Conservation (phyloP, 371 early-diverging fungal genomes). For the Syncephalastrum contaminatum region DNA sequence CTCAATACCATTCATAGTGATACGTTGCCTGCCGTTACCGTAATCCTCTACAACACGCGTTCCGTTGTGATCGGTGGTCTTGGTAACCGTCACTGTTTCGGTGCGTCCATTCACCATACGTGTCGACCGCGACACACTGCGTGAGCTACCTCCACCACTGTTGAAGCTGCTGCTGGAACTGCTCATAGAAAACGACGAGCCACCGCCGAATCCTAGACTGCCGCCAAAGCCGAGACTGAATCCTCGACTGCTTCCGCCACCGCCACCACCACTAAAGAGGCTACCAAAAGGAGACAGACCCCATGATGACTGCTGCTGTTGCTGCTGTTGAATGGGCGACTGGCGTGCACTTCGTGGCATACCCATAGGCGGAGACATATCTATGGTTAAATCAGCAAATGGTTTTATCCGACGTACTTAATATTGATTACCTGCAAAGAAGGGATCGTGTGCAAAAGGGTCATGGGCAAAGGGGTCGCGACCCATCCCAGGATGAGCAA, state of each 20-base stretch:
- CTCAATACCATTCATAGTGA: constrained; percentile 35
- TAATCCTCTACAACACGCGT: constrained; percentile 39
- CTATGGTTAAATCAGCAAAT: no score
- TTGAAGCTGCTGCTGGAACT: constrained; percentile 7
- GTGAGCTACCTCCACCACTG: constrained; percentile 17
- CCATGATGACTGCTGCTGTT: no score
- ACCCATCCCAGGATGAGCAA: no score
- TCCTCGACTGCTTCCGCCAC: background rate
- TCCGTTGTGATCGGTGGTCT: constrained; percentile 32
- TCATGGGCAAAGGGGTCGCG: no score
- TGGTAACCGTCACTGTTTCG: constrained; percentile 33
- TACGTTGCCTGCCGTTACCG: constrained; percentile 28
- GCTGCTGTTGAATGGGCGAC: no score
- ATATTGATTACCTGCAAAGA: no score
- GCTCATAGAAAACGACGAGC: constrained; percentile 1
- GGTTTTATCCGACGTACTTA: no score
- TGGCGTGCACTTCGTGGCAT: no score
- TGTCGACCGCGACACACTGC: constrained; percentile 27
- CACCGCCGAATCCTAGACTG: background rate
- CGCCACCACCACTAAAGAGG: constrained; percentile 7
- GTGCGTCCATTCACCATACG: constrained; percentile 31
- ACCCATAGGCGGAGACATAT: no score
- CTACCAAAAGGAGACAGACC: no score
- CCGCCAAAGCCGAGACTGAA: no score
- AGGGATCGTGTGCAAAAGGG: no score